Conservation (phyloP, 257 asterid species). For the Nicotiana tomentosiformis region DNA sequence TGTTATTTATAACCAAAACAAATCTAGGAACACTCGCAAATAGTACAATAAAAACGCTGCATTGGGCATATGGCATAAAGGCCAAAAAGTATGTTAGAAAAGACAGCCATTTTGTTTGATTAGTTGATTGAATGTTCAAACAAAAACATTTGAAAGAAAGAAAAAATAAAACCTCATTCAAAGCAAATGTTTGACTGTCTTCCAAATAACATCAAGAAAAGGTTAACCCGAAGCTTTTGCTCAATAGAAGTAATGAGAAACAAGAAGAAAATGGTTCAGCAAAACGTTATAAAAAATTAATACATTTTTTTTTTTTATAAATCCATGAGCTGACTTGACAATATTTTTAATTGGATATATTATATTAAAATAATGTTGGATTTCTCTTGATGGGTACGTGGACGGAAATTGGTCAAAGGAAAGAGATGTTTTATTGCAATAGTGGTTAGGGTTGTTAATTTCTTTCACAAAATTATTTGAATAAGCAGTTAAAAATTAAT, state of each 20-base stretch:
- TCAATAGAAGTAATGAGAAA: background rate
- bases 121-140: background rate
- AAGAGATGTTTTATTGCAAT: conserved; percentile 3
- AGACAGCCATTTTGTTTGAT: background rate
- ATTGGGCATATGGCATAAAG: background rate
- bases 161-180: background rate
- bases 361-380: background rate
- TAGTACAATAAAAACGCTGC: background rate
- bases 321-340: background rate
- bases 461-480: background rate
- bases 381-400: background rate
- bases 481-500: background rate
- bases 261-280: background rate
- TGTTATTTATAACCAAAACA: too few relatives aligned
- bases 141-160: background rate
- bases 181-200: background rate
- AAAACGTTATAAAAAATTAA: background rate
- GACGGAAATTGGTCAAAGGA: conserved; percentile 14
- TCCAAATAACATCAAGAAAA: background rate
- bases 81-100: background rate
- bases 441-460: conserved; percentile 13
- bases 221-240: background rate
- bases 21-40: background rate
- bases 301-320: background rate
- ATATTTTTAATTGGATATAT: background rate